These are phyloP conservation scores for Hypericum perforatum DNA, from an alignment of 345 rosid genomes.

Conservation along the genomic window DNA sequence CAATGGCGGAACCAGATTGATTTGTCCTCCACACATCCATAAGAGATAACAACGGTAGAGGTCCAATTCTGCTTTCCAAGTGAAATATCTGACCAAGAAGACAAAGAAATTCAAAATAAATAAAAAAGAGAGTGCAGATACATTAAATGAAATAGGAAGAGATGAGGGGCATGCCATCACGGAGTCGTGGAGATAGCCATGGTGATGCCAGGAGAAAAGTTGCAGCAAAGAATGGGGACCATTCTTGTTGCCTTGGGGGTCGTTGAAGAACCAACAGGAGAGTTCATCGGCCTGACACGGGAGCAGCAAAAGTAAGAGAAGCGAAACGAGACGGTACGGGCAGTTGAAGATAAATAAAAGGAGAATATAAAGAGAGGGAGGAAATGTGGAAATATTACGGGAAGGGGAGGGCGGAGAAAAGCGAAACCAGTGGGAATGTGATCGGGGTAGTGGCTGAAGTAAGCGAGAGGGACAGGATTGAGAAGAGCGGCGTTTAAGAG, in stretches of 20 bases:
- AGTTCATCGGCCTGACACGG: conserved; percentile 47
- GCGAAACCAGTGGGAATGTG: conserved; percentile 80
- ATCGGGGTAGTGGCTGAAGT: conserved; percentile 80
- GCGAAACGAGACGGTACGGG: no score
- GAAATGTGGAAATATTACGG: conserved; percentile 15
- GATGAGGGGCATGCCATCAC: conserved; percentile 36
- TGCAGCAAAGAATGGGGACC: conserved; percentile 72
- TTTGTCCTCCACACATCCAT: conserved; percentile 43
- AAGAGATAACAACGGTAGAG: conserved; percentile 42
- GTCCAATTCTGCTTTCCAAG: conserved; percentile 40
- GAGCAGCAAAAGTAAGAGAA: background rate
- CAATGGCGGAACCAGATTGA: conserved; percentile 14
- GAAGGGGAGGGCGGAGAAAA: conserved; percentile 30
- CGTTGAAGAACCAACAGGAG: conserved; percentile 77
- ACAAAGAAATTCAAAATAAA: conserved; percentile 11
- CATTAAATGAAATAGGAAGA: background rate
- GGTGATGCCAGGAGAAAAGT: conserved; percentile 53
- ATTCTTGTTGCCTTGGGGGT: conserved; percentile 50
- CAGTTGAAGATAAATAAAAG: background rate
- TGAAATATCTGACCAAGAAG: conserved; percentile 55
- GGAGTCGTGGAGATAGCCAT: conserved; percentile 53
- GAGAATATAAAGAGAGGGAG: background rate
- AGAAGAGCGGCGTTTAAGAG: conserved; percentile 44
- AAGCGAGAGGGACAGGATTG: conserved; percentile 66
- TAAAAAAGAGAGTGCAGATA: background rate